Percentiles rank a stretch among this genome's conserved stretches.
Conservation (phyloP, 1,284 basidiomycete genomes). For the Meripilus lineatus region DNA sequence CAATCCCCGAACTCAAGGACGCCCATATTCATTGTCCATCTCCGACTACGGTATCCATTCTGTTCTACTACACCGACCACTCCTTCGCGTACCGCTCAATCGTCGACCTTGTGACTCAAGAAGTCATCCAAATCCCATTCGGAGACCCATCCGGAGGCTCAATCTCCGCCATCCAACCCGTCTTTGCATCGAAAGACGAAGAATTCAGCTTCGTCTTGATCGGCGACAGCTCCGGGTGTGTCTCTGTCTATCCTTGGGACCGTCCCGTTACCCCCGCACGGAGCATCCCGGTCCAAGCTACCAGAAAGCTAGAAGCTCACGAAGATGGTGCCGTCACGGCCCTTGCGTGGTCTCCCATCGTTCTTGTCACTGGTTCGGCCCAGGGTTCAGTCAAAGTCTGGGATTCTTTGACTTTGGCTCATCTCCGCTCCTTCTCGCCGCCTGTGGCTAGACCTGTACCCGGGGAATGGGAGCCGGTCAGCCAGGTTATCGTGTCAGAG, state of each 20-base stretch:
- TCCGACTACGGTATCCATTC: conserved; percentile 22
- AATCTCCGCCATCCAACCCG: conserved; percentile 42
- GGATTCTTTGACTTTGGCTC: conserved; percentile 61
- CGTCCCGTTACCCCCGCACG: conserved; percentile 11
- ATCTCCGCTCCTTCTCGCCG: conserved; percentile 48
- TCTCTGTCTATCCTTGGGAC: conserved; percentile 58
- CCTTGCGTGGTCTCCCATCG: conserved; percentile 53
- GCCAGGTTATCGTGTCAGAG: conserved; percentile 57
- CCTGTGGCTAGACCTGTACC: conserved; percentile 37
- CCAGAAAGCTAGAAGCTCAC: conserved; percentile 50
- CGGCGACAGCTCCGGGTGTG: conserved; percentile 55
- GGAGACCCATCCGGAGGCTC: conserved; percentile 48
- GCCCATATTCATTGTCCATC: conserved; percentile 21
- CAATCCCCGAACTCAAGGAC: conserved; percentile 13
- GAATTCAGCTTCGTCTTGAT: conserved; percentile 48
- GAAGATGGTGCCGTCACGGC: conserved; percentile 55
- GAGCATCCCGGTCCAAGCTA: conserved; percentile 4
- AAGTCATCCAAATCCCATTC: conserved; percentile 38
- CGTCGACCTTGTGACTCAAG: conserved; percentile 28
- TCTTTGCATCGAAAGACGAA: conserved; percentile 33
- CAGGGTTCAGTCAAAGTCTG: conserved; percentile 61
- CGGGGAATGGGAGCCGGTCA: conserved; percentile 44
- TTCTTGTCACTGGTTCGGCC: conserved; percentile 60
- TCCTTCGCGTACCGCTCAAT: conserved; percentile 42
- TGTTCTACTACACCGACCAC: conserved; percentile 44